phyloP scores from a whole-genome alignment of 176 grass and related monocot species.

The Hordeum marinum region DNA sequence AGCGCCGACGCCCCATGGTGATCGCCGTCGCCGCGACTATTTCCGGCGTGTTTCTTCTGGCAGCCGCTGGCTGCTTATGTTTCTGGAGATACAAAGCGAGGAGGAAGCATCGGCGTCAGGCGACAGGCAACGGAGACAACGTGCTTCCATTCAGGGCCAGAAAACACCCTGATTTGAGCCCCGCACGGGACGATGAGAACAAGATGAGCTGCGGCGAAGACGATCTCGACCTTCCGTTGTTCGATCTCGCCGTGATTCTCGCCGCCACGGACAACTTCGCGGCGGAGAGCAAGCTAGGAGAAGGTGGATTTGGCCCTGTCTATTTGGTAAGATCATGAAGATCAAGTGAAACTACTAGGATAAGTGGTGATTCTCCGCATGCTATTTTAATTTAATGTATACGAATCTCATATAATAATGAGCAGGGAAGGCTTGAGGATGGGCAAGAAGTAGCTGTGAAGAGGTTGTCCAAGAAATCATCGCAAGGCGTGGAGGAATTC shows the following conservation, averaged over 20 bases:
- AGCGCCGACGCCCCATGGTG: neutral
- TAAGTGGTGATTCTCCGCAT: neutral
- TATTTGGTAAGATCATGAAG: neutral
- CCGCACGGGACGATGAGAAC: neutral
- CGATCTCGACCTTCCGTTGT: conserved; percentile 38
- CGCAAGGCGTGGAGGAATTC: conserved; percentile 40
- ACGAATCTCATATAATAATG: neutral
- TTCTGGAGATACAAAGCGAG: neutral
- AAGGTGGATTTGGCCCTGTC: conserved; percentile 54
- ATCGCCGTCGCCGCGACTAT: neutral
- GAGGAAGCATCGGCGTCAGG: neutral
- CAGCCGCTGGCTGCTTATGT: neutral
- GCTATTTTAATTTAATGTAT: neutral
- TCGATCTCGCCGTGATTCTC: conserved; percentile 15
- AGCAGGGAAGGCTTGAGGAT: conserved; percentile 44
- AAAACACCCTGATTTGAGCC: neutral
- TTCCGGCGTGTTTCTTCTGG: conserved; percentile 7
- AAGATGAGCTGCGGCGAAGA: neutral
- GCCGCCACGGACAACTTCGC: conserved; percentile 29
- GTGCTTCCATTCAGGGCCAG: conserved; percentile 13
- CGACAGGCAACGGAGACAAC: neutral
- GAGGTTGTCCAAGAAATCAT: conserved; percentile 39
- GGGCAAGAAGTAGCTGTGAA: conserved; percentile 54
- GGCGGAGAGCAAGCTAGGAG: conserved; percentile 18
- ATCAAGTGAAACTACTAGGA: neutral